These are phyloP conservation scores for Neurospora sp. DNA, from an alignment of 495 filamentous ascomycete genomes.

Conservation along the genomic window DNA sequence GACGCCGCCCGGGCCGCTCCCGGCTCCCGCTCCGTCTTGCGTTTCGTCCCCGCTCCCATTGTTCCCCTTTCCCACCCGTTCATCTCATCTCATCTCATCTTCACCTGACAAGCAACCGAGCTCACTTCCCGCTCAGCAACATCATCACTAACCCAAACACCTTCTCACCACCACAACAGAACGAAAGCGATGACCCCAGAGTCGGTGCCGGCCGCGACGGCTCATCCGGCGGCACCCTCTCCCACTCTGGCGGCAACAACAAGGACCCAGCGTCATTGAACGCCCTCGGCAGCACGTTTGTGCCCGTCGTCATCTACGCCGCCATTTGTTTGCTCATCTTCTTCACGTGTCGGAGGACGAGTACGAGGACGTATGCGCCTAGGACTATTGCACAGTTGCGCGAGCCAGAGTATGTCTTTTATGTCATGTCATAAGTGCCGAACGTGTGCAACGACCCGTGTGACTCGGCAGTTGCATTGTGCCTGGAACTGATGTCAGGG, in stretches of 20 bases:
- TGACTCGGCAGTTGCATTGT: not conserved
- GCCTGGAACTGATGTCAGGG: not conserved
- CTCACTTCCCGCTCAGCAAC: not conserved
- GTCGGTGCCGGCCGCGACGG: conserved; percentile 21
- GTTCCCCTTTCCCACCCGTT: not conserved
- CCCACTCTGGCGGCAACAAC: conserved; percentile 8
- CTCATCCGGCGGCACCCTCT: conserved; percentile 15
- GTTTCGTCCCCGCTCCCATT: not conserved
- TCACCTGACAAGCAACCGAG: not conserved
- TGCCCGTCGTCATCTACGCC: conserved; percentile 35
- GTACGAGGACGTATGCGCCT: conserved; percentile 24
- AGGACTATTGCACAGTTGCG: conserved; percentile 17
- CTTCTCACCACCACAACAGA: conserved; percentile 7
- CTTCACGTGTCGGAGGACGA: conserved; percentile 17
- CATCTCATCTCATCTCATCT: not conserved
- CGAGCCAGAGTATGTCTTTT: conserved; percentile 19
- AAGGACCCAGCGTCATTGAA: conserved; percentile 9
- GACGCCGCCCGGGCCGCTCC: not conserved
- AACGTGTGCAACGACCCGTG: not conserved
- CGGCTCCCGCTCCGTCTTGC: not conserved
- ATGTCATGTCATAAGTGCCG: not conserved
- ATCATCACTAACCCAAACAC: not conserved
- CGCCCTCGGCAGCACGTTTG: conserved; percentile 40
- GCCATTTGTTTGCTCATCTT: conserved; percentile 23
- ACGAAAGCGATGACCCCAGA: conserved; percentile 15